A percentile compares a stretch with the other conserved stretches of the same genome.
These are phyloP conservation scores for Scheffersomyces stipitis DNA, from an alignment of 805 yeast species.

Conservation along the genomic window DNA sequence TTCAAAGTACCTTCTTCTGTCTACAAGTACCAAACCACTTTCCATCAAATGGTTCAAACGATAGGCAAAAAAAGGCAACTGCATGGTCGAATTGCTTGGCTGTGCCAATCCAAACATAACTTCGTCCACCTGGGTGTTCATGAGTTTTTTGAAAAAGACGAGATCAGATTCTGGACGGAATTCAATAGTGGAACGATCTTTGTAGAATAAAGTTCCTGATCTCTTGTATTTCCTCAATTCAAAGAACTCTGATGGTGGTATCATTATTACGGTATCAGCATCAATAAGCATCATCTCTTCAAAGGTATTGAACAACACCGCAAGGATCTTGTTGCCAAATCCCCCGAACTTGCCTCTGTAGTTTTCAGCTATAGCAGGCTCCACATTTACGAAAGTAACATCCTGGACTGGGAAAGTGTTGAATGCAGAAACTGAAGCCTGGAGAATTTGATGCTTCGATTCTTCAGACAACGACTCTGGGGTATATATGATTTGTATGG, in stretches of 20 bases:
- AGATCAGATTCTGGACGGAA: constrained; percentile 6
- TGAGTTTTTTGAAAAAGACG: constrained; percentile 12
- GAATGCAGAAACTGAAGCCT: constrained; percentile 20
- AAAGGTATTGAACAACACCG: constrained; percentile 43
- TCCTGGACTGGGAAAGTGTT: neutral
- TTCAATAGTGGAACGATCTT: constrained; percentile 30
- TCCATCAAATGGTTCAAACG: constrained; percentile 31
- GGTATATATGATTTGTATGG: constrained; percentile 31
- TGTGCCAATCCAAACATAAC: neutral
- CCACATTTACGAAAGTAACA: neutral
- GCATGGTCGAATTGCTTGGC: constrained; percentile 6
- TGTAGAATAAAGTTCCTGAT: constrained; percentile 37
- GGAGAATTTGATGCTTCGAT: constrained; percentile 18
- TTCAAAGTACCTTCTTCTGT: constrained; percentile 28
- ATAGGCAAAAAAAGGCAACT: neutral
- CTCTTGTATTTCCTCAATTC: constrained; percentile 8
- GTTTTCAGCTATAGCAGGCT: neutral
- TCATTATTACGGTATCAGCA: constrained; percentile 18
- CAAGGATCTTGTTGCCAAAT: constrained; percentile 43
- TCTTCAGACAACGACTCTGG: constrained; percentile 22
- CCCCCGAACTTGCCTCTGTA: neutral
- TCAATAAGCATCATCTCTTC: constrained; percentile 10
- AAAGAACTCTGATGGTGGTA: constrained; percentile 15
- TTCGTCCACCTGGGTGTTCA: constrained; percentile 12
- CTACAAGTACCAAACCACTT: constrained; percentile 34